Percentiles rank a stretch among this genome's conserved stretches.
Evolutionary conservation across 192 early-diverging fungal genomes (phyloP).

Genomic region (Backusella psychrophila): DNA sequence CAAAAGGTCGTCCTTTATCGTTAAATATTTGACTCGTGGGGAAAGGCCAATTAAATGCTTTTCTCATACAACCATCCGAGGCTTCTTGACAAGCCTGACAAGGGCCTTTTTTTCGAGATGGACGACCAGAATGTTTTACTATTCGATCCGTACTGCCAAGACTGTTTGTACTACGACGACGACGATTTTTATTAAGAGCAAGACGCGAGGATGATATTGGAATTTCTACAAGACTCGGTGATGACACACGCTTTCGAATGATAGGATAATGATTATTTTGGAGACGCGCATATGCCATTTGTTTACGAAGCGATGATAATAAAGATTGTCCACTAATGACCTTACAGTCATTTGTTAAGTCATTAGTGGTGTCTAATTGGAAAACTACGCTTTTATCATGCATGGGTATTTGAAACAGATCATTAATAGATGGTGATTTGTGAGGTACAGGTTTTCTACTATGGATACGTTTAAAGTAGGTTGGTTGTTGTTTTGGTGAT

Average conservation of each 20-base stretch:
- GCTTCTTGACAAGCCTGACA: slow-evolving; percentile 33
- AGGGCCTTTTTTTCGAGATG: slow-evolving; percentile 29
- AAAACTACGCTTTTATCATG: slow-evolving; percentile 28
- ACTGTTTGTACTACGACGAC: background rate
- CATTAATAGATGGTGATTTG: slow-evolving; percentile 25
- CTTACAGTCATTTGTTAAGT: slow-evolving; percentile 4
- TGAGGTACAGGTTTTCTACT: slow-evolving; percentile 30
- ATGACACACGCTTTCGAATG: background rate
- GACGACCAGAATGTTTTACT: slow-evolving; percentile 8
- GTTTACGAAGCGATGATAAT: slow-evolving; percentile 18
- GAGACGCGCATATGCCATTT: slow-evolving; percentile 18
- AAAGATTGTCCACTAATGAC: slow-evolving; percentile 27
- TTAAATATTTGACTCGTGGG: slow-evolving; percentile 4
- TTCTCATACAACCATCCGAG: slow-evolving; percentile 38
- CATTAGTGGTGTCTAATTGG: slow-evolving; percentile 9
- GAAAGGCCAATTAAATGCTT: slow-evolving; percentile 39
- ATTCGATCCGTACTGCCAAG: background rate
- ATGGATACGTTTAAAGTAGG: background rate
- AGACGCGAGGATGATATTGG: background rate
- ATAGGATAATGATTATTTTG: background rate
- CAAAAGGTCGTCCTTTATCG: slow-evolving; percentile 33
- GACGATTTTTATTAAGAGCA: background rate
- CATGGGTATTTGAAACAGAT: slow-evolving; percentile 18
- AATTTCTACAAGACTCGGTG: background rate
- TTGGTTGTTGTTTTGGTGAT: slow-evolving; percentile 7